These are phyloP conservation scores for Plasmodium sp. DNA, from an alignment of 169 alveolate genomes.

Conservation along the genomic window DNA sequence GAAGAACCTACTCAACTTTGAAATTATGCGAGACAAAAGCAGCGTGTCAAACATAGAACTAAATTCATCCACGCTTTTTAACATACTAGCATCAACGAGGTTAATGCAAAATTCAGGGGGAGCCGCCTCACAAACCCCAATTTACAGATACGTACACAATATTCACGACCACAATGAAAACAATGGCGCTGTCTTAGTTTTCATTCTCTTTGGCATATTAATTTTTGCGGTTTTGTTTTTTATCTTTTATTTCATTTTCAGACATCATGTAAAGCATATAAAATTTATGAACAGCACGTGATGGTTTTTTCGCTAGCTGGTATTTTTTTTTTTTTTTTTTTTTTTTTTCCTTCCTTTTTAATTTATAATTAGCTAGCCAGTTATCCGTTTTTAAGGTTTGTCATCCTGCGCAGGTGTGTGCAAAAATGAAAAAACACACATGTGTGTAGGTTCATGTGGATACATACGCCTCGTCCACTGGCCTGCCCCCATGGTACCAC, in stretches of 20 bases:
- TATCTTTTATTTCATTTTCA: conserved; percentile 63
- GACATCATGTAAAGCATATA: conserved; percentile 52
- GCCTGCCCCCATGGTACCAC: background rate
- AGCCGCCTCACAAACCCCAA: background rate
- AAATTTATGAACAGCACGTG: conserved; percentile 39
- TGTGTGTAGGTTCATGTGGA: background rate
- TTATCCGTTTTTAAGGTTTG: background rate
- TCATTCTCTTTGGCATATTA: conserved; percentile 26
- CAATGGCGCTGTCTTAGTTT: conserved; percentile 44
- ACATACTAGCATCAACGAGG: conserved; percentile 21
- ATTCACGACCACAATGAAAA: conserved; percentile 63
- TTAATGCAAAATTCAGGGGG: conserved; percentile 35
- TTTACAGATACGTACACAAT: conserved; percentile 48
- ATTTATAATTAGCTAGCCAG: background rate
- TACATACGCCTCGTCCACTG: background rate
- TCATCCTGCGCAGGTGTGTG: background rate
- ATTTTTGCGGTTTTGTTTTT: conserved; percentile 42
- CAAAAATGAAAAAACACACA: background rate
- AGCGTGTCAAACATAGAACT: conserved; percentile 53
- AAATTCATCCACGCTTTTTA: conserved; percentile 31
- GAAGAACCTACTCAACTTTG: conserved; percentile 29
- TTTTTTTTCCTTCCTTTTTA: background rate
- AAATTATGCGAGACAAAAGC: conserved; percentile 47
- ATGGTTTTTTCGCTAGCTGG: background rate
- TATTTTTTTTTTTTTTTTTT: background rate